Base-by-base conservation (phyloP, 2,329 filamentous ascomycete species). In the Fusarium continuum region DNA sequence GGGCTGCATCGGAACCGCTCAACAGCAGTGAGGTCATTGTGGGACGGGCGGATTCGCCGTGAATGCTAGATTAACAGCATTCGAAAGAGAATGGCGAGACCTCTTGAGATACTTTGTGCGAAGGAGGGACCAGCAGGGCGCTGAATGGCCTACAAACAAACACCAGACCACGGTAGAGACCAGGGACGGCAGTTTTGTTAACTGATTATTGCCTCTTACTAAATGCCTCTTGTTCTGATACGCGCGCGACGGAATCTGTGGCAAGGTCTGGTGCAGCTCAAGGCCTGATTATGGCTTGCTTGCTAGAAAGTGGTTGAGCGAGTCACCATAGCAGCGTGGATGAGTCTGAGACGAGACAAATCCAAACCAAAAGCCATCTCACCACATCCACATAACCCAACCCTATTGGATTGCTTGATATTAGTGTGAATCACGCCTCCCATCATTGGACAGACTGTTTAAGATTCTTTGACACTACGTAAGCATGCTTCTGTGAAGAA, bases 51-150 rank as follows among this genome's bases (percentile, higher is more conserved):
- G 55, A 43, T 60, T 55, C 43, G 40, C 55, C 50, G 58, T 64
- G 47, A 35, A 40, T 40, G 31, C 46, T 61, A 39, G 48, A 66
- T 67, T 64, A 59, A 61, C 65, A 67, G 56, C 63, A 53, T 43
- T 31, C 52, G 19, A 60, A 63, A 40, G 45, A 61, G 22, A 56
- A 70, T 70, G 65, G 68, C 61, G 68, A 70, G 67, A 67, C 58
- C 54, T 61, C 41, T 64, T 48, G 35, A 41, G 50, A 54, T 45
- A 43, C 52, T 49, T 40, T 52, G 19, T 39, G 44, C 40, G 10
- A 51, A 50, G 29, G 55, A 68, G 48, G 45, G 31, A 43, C 29
- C 32, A 50, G 48, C 34, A 61, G 48, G 36, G 34, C 49, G 28
- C 38, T 45, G 46, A 36, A 56, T 44, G 41, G 43, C 17, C 36